A percentile compares a stretch with the other conserved stretches of the same genome.
Evolutionary conservation across 2,329 filamentous ascomycete species (phyloP).

Genomic region (Ophiocordyceps camponoti-rufipedis): DNA sequence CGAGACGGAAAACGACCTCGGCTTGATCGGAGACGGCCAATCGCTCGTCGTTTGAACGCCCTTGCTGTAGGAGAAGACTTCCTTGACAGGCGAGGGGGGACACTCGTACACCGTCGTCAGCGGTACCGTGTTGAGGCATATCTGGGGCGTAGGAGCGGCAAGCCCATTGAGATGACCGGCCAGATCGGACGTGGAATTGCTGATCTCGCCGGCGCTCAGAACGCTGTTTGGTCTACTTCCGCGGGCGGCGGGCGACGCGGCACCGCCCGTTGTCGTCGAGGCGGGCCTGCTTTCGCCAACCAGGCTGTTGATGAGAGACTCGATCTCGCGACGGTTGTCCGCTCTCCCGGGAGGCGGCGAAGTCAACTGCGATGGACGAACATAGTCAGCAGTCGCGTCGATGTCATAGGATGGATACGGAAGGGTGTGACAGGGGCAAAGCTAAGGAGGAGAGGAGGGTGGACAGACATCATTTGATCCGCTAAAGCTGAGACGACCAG

Average conservation of each 20-base stretch:
- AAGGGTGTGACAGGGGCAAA: neutral
- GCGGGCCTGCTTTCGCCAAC: conserved; percentile 60
- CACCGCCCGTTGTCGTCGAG: conserved; percentile 44
- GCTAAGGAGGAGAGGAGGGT: neutral
- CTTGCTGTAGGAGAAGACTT: conserved; percentile 93
- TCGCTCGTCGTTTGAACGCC: conserved; percentile 79
- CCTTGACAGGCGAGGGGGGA: conserved; percentile 55
- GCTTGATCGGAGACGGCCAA: conserved; percentile 39
- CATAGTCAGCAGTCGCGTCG: neutral
- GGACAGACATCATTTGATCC: conserved; percentile 51
- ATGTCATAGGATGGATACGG: no score
- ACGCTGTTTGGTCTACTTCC: conserved; percentile 76
- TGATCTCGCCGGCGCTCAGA: conserved; percentile 63
- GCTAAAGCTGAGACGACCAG: conserved; percentile 49
- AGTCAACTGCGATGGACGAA: conserved; percentile 22
- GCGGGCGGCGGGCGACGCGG: conserved; percentile 46
- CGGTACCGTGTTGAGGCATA: conserved; percentile 56
- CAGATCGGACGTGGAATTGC: conserved; percentile 51
- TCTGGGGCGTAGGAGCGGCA: conserved; percentile 25
- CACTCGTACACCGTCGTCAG: conserved; percentile 68
- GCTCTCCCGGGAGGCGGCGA: conserved; percentile 53
- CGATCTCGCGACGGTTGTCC: conserved; percentile 58
- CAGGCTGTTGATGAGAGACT: conserved; percentile 68
- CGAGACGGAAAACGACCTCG: conserved; percentile 18
- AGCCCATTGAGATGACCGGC: conserved; percentile 27